phyloP scores from a whole-genome alignment of 352 stramenopile species.

The Pythium dissimile region DNA sequence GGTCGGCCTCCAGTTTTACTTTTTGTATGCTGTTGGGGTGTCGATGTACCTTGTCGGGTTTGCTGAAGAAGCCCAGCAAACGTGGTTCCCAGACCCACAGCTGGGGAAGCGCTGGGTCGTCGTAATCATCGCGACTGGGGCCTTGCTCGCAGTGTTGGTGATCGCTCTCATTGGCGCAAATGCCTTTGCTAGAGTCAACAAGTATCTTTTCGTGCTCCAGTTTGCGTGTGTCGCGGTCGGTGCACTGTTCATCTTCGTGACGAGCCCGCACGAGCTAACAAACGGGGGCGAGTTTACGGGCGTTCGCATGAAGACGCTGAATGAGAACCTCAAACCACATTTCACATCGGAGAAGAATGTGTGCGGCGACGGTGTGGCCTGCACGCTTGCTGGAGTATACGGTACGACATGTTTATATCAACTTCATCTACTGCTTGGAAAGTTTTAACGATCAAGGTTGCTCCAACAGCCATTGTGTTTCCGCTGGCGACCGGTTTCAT shows the following conservation, averaged over 20 bases:
- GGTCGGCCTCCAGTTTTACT: conserved; percentile 90
- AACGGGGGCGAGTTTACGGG: conserved; percentile 56
- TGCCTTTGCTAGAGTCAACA: conserved; percentile 73
- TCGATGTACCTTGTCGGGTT: conserved; percentile 83
- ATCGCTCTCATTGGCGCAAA: conserved; percentile 68
- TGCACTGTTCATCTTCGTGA: conserved; percentile 41
- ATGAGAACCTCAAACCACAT: conserved; percentile 44
- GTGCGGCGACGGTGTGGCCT: conserved; percentile 32
- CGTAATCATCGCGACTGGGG: conserved; percentile 48
- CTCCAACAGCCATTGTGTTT: conserved; percentile 74
- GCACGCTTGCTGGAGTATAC: conserved; percentile 45
- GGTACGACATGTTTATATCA: conserved; percentile 30
- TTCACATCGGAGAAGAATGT: conserved; percentile 77
- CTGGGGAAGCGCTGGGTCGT: conserved; percentile 41
- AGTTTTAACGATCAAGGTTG: neutral
- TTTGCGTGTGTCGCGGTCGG: conserved; percentile 58
- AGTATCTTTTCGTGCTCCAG: conserved; percentile 68
- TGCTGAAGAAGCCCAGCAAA: conserved; percentile 60
- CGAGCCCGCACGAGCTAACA: conserved; percentile 30
- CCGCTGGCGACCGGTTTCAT: conserved; percentile 81
- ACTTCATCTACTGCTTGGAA: neutral
- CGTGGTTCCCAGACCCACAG: conserved; percentile 36
- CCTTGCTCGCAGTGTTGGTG: conserved; percentile 34
- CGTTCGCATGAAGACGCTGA: conserved; percentile 34
- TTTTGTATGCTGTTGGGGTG: conserved; percentile 66